A percentile compares a stretch with the other conserved stretches of the same genome.
phyloP scores from a whole-genome alignment of 2,329 filamentous ascomycete genomes.

The Alternaria arbusti region DNA sequence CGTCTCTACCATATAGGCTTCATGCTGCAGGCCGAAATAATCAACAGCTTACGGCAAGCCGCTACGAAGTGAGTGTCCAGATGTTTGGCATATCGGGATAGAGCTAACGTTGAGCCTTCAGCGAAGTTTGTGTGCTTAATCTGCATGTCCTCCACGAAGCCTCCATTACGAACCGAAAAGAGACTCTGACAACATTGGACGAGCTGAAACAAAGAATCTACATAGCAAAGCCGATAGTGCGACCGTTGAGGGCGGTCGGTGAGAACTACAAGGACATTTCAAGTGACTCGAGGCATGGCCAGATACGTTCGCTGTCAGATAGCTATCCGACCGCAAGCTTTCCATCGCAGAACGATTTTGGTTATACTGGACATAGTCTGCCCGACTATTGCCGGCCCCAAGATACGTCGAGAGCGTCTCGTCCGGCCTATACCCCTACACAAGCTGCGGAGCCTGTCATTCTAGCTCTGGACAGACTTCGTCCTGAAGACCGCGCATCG shows the following conservation, averaged over 20 bases:
- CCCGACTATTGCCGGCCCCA: conserved; percentile 32
- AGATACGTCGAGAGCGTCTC: conserved; percentile 10
- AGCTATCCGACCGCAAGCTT: conserved; percentile 31
- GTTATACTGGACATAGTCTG: conserved; percentile 25
- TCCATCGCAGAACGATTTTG: conserved; percentile 11
- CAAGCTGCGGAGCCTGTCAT: conserved; percentile 21
- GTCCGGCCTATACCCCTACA: background rate
- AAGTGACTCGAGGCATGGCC: background rate
- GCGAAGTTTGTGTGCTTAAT: conserved; percentile 37
- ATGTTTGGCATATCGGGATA: background rate
- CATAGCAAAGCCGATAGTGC: conserved; percentile 26
- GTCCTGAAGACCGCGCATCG: conserved; percentile 25
- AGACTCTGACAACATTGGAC: conserved; percentile 43
- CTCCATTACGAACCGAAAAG: conserved; percentile 43
- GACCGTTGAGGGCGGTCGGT: conserved; percentile 16
- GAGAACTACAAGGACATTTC: conserved; percentile 17
- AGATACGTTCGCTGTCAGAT: conserved; percentile 13
- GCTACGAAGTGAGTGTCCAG: conserved; percentile 32
- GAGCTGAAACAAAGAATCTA: conserved; percentile 48
- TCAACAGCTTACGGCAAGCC: conserved; percentile 49
- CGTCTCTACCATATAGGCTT: conserved; percentile 48
- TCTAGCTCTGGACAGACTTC: conserved; percentile 31
- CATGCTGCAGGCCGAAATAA: conserved; percentile 50
- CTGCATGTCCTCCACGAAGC: conserved; percentile 46
- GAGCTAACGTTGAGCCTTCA: background rate